Conservation (phyloP, 345 rosid genomes). For the Gossypium herbaceum region DNA sequence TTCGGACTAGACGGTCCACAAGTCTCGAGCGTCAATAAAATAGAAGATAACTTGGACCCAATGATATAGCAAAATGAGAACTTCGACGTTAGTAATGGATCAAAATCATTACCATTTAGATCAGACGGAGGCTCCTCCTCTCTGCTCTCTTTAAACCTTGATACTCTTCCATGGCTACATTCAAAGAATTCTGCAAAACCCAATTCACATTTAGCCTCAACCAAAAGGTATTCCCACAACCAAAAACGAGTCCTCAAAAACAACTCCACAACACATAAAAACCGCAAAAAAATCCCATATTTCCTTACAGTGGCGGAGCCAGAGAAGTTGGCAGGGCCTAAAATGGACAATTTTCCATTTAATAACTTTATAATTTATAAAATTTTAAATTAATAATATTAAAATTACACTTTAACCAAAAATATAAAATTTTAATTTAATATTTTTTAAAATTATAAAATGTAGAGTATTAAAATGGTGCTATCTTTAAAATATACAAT, state of each 20-base stretch:
- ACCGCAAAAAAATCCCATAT: not conserved
- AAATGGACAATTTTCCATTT: no score
- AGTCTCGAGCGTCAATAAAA: not conserved
- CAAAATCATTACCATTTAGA: slow-evolving; percentile 34
- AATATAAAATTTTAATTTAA: no score
- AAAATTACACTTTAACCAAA: no score
- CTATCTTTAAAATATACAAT: no score
- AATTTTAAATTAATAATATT: no score
- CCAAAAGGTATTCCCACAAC: not conserved
- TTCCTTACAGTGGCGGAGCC: not conserved
- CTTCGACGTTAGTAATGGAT: no score
- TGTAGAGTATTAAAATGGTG: no score
- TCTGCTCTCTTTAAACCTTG: slow-evolving; percentile 25
- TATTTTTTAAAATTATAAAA: no score
- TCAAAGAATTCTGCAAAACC: slow-evolving; percentile 7
- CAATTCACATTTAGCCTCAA: not conserved
- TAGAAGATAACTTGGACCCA: not conserved
- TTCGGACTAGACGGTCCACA: not conserved
- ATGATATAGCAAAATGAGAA: not conserved
- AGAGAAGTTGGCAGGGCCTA: no score
- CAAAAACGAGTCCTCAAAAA: not conserved
- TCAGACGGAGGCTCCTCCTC: slow-evolving; percentile 31
- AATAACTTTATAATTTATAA: no score
- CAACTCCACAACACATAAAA: not conserved
- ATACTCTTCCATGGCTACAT: slow-evolving; percentile 16